Percentiles rank a stretch among this genome's conserved stretches.
phyloP scores from a whole-genome alignment of 208 protist genomes.

The Crithidia thermophila region DNA sequence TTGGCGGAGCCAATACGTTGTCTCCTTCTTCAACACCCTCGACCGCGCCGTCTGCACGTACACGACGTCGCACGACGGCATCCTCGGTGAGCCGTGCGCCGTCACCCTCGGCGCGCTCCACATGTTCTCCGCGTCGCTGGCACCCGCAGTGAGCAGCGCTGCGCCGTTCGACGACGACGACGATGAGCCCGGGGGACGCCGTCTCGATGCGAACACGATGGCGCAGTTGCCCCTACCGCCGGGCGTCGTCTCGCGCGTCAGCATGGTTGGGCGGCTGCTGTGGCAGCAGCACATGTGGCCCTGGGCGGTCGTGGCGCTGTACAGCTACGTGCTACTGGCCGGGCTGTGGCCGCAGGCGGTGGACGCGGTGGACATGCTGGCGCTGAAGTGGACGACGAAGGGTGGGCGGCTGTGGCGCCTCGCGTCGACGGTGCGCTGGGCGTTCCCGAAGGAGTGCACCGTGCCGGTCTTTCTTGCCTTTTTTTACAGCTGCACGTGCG shows the following conservation, averaged over 20 bases:
- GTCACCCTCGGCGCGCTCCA: conserved; percentile 23
- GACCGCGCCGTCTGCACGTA: conserved; percentile 36
- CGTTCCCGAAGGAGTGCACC: conserved; percentile 1
- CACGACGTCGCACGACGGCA: conserved; percentile 41
- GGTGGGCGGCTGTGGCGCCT: neutral
- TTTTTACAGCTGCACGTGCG: conserved; percentile 5
- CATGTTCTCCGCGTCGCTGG: conserved; percentile 15
- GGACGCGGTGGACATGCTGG: neutral
- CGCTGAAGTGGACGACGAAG: neutral
- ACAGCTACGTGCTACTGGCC: conserved; percentile 8
- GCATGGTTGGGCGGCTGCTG: conserved; percentile 9
- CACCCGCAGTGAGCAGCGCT: neutral
- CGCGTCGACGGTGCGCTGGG: neutral
- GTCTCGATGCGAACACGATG: neutral
- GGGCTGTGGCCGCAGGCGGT: conserved; percentile 5
- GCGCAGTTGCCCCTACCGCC: conserved; percentile 4
- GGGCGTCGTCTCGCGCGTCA: conserved; percentile 7
- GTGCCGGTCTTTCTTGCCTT: conserved; percentile 2
- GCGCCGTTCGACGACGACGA: neutral
- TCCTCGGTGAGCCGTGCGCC: conserved; percentile 41
- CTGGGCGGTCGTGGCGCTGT: conserved; percentile 12
- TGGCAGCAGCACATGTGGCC: conserved; percentile 28
- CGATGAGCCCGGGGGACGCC: too few species aligned
- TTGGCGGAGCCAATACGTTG: neutral
- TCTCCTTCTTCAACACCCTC: conserved; percentile 28